These are phyloP conservation scores for Dactylellina leptospora DNA, from an alignment of 2,329 filamentous ascomycete genomes.

Conservation along the genomic window DNA sequence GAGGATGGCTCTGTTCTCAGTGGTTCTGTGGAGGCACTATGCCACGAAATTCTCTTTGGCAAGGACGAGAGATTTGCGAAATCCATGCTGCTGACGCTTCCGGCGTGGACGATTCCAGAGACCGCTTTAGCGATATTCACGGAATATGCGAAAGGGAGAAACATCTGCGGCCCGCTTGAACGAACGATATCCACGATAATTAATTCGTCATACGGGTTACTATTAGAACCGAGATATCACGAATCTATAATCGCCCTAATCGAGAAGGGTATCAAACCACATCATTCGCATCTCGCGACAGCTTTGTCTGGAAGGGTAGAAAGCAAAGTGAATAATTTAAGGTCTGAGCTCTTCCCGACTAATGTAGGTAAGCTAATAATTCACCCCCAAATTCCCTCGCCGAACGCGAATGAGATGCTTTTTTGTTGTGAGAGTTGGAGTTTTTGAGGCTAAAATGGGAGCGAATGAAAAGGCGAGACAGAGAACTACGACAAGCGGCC, in stretches of 20 bases:
- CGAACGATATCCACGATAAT: conserved; percentile 55
- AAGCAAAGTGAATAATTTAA: conserved; percentile 43
- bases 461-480: conserved; percentile 12
- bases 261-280: conserved; percentile 57
- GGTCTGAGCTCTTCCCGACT: conserved; percentile 52
- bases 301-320: conserved; percentile 54
- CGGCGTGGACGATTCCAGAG: conserved; percentile 57
- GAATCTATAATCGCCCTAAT: conserved; percentile 56
- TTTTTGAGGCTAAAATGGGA: not conserved
- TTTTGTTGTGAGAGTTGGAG: not conserved
- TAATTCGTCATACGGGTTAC: conserved; percentile 55
- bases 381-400: not conserved
- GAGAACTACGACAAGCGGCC: conserved; percentile 39
- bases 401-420: not conserved
- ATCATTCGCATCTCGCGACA: conserved; percentile 56
- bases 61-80: conserved; percentile 54
- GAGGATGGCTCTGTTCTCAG: conserved; percentile 55
- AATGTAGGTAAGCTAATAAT: conserved; percentile 53
- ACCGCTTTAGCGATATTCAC: conserved; percentile 56
- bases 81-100: conserved; percentile 55
- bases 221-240: conserved; percentile 57
- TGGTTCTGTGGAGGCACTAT: conserved; percentile 57
- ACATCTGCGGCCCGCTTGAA: conserved; percentile 39
- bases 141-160: conserved; percentile 55
- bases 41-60: conserved; percentile 58